Base-by-base conservation (phyloP, 352 stramenopile species). In the Phytopythium kandeliae region DNA sequence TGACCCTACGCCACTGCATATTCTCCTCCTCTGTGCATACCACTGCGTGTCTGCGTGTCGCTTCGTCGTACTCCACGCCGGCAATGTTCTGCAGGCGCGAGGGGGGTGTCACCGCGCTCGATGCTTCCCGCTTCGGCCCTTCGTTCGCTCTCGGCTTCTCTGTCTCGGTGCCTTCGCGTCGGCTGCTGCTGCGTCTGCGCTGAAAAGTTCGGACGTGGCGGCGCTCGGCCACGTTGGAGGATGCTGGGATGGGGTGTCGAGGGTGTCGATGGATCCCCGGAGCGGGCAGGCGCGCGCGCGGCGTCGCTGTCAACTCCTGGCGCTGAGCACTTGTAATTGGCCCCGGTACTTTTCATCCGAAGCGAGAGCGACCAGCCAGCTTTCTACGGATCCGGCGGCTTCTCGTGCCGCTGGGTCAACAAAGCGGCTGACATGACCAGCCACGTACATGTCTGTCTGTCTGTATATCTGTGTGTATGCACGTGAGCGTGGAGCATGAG, bases 1-100 rank as follows among this genome's bases (percentile, higher is more conserved):
- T 90, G 78, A 93, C 78, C 77, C 82, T 62, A 45, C 43, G 43
- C 67, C 51, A 21, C 45, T 37, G 35, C 4, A 37, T 37, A n/a
- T n/a, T n/a, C n/a, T 31, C 4, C 28, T 10, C 28, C 28, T 9
- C 17, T 42, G 34, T 68, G 25, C 31, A 40, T 71, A 16, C 4
- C 21, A 48, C 6, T 71, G n/a, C 62, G 48, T 59, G 19, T 60
- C 17, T 63, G 11, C 55, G 9, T 68, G 41, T 60, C 78, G 77
- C 74, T 89, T 89, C 78, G 79, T 83, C 58, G 71, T 86, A 93
- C 82, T 93, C 82, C 82, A 93, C 82, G 78, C 82, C 72, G 80
- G 71, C 80, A 89, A 90, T 91, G 64, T 90, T 86, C 67, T 90
- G 66, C 57, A 54, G 40, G 34, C 44, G 44, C 12, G 28, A 53